Conservation (phyloP, 2,329 filamentous ascomycete genomes). For the Chrysoporthe austroafricana region DNA sequence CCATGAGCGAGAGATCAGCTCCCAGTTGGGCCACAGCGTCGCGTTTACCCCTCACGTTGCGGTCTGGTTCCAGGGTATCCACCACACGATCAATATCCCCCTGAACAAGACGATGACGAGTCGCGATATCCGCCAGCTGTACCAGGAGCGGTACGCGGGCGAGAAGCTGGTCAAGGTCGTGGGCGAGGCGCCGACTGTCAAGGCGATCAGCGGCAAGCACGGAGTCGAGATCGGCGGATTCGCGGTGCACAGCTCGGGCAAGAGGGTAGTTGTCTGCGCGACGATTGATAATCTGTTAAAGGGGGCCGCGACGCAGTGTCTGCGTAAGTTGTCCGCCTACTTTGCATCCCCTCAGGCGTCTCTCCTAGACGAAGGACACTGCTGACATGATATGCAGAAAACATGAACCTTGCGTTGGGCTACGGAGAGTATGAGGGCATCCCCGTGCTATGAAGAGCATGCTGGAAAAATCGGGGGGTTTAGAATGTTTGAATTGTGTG, state of each 20-base stretch:
- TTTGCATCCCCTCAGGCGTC: conserved; percentile 25
- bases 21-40: conserved; percentile 73
- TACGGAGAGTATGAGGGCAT: conserved; percentile 90
- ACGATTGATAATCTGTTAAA: conserved; percentile 95
- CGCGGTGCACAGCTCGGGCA: conserved; percentile 86
- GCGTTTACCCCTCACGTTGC: conserved; percentile 93
- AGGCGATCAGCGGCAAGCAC: conserved; percentile 82
- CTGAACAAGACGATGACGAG: conserved; percentile 85
- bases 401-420: conserved; percentile 91
- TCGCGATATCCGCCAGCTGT: conserved; percentile 89
- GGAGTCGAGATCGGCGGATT: conserved; percentile 92
- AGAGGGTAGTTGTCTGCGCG: conserved; percentile 90
- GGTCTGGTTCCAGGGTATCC: conserved; percentile 96
- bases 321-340: conserved; percentile 66
- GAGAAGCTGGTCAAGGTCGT: conserved; percentile 94
- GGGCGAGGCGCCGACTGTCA: conserved; percentile 85
- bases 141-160: conserved; percentile 93
- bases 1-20: conserved; percentile 88
- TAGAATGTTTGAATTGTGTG: not conserved
- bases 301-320: conserved; percentile 88
- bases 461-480: not conserved
- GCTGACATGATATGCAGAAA: conserved; percentile 59
- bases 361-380: conserved; percentile 4
- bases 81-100: conserved; percentile 88
- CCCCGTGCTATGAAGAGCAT: conserved; percentile 52